Conservation (phyloP, 2,329 filamentous ascomycete species). For the Gliomastix tumulicola region DNA sequence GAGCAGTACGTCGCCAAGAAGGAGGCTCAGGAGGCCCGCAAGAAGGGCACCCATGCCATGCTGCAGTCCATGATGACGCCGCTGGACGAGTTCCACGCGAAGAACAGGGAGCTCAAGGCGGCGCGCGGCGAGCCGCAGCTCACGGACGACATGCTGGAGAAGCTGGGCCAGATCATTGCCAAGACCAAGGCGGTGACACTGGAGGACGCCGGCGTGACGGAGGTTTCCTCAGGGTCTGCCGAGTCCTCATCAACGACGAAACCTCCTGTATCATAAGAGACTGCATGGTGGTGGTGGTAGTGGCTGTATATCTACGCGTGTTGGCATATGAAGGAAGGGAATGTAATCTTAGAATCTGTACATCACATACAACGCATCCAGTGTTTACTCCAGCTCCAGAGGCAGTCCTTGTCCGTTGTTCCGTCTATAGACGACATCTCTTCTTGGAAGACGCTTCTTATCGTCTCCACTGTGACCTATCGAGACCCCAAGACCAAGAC, state of each 20-base stretch:
- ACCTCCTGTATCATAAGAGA: no score
- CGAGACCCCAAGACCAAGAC: no score
- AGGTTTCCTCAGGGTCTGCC: conserved; percentile 10
- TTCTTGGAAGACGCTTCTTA: no score
- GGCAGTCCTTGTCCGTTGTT: no score
- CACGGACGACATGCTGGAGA: conserved; percentile 51
- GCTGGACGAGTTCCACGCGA: conserved; percentile 51
- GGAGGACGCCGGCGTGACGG: conserved; percentile 26
- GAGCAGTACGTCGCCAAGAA: conserved; percentile 62
- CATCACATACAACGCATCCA: no score
- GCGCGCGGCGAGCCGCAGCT: conserved; percentile 49
- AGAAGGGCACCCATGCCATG: conserved; percentile 24
- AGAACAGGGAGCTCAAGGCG: conserved; percentile 42
- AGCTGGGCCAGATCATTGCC: conserved; percentile 55
- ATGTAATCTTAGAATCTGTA: not conserved
- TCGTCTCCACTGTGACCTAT: no score
- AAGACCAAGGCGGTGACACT: conserved; percentile 38
- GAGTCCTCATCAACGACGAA: not conserved
- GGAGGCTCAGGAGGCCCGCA: conserved; percentile 47
- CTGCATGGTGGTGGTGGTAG: no score
- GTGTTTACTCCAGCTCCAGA: no score
- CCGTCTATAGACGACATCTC: no score
- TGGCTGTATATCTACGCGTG: no score
- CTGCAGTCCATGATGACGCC: conserved; percentile 42
- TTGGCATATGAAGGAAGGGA: not conserved